These are phyloP conservation scores for Obba rivulosa DNA, from an alignment of 768 basidiomycete genomes.

Conservation along the genomic window DNA sequence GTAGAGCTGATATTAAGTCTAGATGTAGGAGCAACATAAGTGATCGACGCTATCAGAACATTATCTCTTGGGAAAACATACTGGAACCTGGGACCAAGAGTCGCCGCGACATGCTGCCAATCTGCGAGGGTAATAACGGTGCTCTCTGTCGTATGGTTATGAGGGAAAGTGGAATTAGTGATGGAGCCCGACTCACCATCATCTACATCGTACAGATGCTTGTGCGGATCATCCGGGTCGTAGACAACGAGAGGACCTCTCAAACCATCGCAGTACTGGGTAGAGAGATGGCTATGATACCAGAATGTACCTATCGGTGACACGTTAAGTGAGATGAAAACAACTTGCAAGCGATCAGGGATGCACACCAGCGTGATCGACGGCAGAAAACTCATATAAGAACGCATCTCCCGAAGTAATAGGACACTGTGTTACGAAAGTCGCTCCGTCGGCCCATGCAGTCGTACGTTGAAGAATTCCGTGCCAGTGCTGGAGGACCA, in stretches of 20 bases:
- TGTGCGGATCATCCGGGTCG: slow-evolving; percentile 32
- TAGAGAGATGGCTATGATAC: slow-evolving; percentile 42
- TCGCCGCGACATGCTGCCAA: slow-evolving; percentile 27
- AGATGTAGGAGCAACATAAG: slow-evolving; percentile 11
- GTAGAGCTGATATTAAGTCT: slow-evolving; percentile 22
- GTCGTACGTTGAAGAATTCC: slow-evolving; percentile 39
- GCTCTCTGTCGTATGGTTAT: slow-evolving; percentile 20
- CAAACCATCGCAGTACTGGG: slow-evolving; percentile 54
- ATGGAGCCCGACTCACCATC: slow-evolving; percentile 27
- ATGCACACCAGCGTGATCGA: slow-evolving; percentile 16
- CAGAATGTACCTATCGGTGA: slow-evolving; percentile 33
- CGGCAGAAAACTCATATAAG: slow-evolving; percentile 28
- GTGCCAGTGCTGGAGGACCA: slow-evolving; percentile 32
- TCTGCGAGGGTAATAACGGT: slow-evolving; percentile 40
- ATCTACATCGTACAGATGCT: slow-evolving; percentile 39
- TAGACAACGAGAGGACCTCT: slow-evolving; percentile 41
- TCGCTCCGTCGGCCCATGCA: slow-evolving; percentile 38
- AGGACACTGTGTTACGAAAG: slow-evolving; percentile 37
- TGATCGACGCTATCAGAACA: slow-evolving; percentile 12
- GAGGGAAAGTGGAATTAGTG: not conserved
- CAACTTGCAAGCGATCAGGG: not conserved
- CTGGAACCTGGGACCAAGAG: slow-evolving; percentile 7
- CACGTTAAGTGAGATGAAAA: not conserved
- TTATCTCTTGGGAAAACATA: slow-evolving; percentile 8
- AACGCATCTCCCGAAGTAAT: slow-evolving; percentile 30